Base-by-base conservation (phyloP, 192 early-diverging fungal genomes). In the Linnemannia hyalina region DNA sequence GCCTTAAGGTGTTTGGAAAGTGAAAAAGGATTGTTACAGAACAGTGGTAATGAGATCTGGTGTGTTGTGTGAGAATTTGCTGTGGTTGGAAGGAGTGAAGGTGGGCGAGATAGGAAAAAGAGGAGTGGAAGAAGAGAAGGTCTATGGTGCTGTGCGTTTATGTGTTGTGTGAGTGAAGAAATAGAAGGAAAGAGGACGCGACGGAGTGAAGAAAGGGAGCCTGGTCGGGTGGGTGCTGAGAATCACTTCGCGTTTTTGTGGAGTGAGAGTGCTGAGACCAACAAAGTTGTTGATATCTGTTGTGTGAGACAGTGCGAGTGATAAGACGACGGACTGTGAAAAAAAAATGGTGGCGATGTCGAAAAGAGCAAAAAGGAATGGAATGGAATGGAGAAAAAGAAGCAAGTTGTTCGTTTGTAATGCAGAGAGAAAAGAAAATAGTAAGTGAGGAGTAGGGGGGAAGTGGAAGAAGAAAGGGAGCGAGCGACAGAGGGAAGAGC, bases 341-440 rank as follows among this genome's bases (percentile, higher is more conserved):
- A 74, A 49, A 74, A 52, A 49, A 49, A n/a, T 29, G 73, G 73
- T 49, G 44, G 73, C 41, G 47, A 44, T 29, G 57, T 42, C 41
- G 32, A 44, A 32, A n/a, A 23, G 26, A 29, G 42, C 2, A 80
- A 57, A 0, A 40, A 8, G 32, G 32, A 65, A 55, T 71, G 46
- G 49, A 65, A 55, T 71, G 46, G 49, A 42, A 55, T 22, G 70
- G 63, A 10, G 72, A 55, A 54, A 38, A 54, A 38, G 60, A 73
- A 42, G 32, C 22, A 35, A n/a, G 6, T 6, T 42, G 72, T 49
- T 41, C 10, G 36, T 49, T 38, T 75, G 32, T 57, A 20, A 38
- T 29, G 35, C 42, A 29, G 29, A 23, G 40, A 63, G 68, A 49
- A 57, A 4, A 29, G 22, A 29, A 36, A 22, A 36, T 0, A 10